These are phyloP conservation scores for Trichoderma arundinaceum DNA, from an alignment of 2,329 filamentous ascomycete genomes.

Conservation along the genomic window DNA sequence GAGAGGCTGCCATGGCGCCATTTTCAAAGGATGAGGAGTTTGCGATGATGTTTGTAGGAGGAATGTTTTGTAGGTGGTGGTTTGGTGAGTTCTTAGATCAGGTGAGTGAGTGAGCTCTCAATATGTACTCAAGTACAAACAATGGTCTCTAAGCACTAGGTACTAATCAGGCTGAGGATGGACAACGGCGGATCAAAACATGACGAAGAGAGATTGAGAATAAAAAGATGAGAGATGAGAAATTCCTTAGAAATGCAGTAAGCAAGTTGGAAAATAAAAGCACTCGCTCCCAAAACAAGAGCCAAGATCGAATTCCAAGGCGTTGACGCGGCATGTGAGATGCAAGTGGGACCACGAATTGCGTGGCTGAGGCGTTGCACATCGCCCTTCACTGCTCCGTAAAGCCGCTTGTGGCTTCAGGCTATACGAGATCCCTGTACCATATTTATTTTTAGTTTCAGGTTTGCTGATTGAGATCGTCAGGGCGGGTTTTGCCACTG, in stretches of 20 bases:
- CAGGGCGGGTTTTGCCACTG: too few species aligned
- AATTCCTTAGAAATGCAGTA: neutral
- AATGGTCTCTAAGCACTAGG: neutral
- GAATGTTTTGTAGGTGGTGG: neutral
- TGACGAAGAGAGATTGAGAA: neutral
- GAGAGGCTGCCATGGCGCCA: constrained; percentile 27
- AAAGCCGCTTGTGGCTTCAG: too few species aligned
- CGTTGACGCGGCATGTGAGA: constrained; percentile 26
- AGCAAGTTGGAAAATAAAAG: too few species aligned
- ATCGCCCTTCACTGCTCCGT: neutral
- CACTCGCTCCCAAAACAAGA: neutral
- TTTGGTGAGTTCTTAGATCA: neutral
- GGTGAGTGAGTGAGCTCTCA: constrained; percentile 1
- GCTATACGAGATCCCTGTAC: too few species aligned
- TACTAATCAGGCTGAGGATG: neutral
- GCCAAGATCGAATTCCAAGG: constrained; percentile 19
- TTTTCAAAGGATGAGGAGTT: neutral
- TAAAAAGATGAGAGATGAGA: neutral
- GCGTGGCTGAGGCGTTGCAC: constrained; percentile 24
- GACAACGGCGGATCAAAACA: too few species aligned
- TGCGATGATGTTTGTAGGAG: neutral
- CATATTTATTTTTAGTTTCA: too few species aligned
- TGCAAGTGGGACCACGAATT: constrained; percentile 14
- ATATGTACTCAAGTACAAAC: neutral
- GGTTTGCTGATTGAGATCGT: too few species aligned